These are phyloP conservation scores for Exophiala aquamarina DNA, from an alignment of 2,329 filamentous ascomycete species.

Conservation along the genomic window DNA sequence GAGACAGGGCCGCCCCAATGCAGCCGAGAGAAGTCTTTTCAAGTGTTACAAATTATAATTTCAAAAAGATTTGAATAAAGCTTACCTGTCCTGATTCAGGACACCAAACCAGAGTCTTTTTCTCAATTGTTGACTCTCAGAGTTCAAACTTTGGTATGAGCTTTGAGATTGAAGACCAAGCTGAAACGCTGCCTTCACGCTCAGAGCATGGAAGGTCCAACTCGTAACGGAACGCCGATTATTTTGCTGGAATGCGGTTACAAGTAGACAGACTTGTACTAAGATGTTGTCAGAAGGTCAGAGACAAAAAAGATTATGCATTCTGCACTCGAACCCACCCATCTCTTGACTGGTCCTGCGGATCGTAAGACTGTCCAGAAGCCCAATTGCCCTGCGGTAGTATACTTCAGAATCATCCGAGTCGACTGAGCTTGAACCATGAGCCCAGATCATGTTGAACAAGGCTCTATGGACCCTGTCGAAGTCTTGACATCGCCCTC, in stretches of 20 bases:
- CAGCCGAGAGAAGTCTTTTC: background rate
- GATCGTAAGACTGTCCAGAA: background rate
- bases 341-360: background rate
- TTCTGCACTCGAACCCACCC: background rate
- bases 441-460: conserved; percentile 1
- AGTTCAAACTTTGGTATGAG: background rate
- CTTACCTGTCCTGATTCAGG: background rate
- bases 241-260: background rate
- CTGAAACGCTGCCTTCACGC: conserved; percentile 1
- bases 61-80: too few species aligned
- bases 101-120: background rate
- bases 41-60: background rate
- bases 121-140: background rate
- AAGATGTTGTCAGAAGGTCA: background rate
- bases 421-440: background rate
- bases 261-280: background rate
- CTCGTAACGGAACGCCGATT: background rate
- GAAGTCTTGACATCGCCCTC: too few species aligned
- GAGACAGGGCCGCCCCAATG: conserved; percentile 1
- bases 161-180: background rate
- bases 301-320: background rate
- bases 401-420: background rate
- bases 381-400: background rate
- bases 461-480: background rate
- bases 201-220: conserved; percentile 1